Evolutionary conservation across 2,329 filamentous ascomycete species (phyloP).

Genomic region (Zasmidium citrigriseum): DNA sequence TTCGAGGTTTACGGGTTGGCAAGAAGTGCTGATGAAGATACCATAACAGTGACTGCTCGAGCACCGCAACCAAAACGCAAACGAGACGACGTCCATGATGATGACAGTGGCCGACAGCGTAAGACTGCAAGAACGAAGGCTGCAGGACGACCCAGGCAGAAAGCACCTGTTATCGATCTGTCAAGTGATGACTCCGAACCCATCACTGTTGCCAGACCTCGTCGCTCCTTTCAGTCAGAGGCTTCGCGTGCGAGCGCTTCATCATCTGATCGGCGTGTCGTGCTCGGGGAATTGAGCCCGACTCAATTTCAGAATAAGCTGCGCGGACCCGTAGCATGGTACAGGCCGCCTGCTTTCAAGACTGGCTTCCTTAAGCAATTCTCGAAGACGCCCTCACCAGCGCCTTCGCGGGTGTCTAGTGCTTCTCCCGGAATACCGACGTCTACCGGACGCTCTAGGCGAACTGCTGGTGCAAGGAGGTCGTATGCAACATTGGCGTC

Average conservation of each 20-base stretch:
- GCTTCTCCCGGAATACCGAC: too few species aligned
- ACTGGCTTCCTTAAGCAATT: background rate
- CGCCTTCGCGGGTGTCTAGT: too few species aligned
- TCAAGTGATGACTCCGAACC: background rate
- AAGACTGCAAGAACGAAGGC: too few species aligned
- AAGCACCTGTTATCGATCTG: background rate
- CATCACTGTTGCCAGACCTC: background rate
- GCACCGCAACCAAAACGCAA: too few species aligned
- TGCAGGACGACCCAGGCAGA: too few species aligned
- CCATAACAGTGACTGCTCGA: too few species aligned
- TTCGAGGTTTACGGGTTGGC: too few species aligned
- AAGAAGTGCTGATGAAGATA: too few species aligned
- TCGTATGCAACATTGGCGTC: background rate
- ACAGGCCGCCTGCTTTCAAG: background rate
- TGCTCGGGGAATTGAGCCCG: background rate
- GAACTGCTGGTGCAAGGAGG: background rate
- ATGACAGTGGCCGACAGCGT: too few species aligned
- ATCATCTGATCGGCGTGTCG: background rate
- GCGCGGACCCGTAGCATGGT: conserved; percentile 2
- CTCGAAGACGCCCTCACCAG: background rate
- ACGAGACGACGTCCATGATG: too few species aligned
- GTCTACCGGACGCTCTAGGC: background rate
- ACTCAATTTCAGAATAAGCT: conserved; percentile 3
- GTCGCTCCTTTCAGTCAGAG: too few species aligned
- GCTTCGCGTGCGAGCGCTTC: too few species aligned